Percentiles rank a stretch among this genome's conserved stretches.
Evolutionary conservation across 768 basidiomycete genomes (phyloP).

Genomic region (Mycena belliarum): DNA sequence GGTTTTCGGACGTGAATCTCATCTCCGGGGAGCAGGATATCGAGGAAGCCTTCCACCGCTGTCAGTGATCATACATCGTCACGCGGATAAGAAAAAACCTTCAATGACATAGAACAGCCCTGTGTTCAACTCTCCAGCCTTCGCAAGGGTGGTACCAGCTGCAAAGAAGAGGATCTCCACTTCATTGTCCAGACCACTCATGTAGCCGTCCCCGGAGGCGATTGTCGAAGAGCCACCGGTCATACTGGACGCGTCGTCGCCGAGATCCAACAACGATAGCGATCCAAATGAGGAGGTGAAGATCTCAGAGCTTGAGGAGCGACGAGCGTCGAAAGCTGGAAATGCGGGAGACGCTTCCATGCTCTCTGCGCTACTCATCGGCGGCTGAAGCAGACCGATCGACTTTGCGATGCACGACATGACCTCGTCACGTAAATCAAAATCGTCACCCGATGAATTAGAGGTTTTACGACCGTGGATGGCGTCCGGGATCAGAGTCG

Average conservation of each 20-base stretch:
- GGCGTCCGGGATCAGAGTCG: slow-evolving; percentile 30
- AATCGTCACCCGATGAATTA: slow-evolving; percentile 60
- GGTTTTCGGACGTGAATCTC: slow-evolving; percentile 26
- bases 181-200: slow-evolving; percentile 91
- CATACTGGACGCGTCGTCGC: slow-evolving; percentile 68
- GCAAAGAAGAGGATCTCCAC: slow-evolving; percentile 95
- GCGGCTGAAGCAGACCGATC: slow-evolving; percentile 90
- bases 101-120: slow-evolving; percentile 42
- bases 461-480: slow-evolving; percentile 26
- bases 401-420: slow-evolving; percentile 98
- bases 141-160: slow-evolving; percentile 82
- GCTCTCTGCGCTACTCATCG: slow-evolving; percentile 68
- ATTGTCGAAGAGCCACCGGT: slow-evolving; percentile 58
- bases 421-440: slow-evolving; percentile 94
- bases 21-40: slow-evolving; percentile 76
- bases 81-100: slow-evolving; percentile 48
- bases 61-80: slow-evolving; percentile 56
- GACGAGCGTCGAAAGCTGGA: slow-evolving; percentile 42
- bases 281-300: slow-evolving; percentile 74
- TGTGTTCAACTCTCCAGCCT: slow-evolving; percentile 86
- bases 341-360: slow-evolving; percentile 67
- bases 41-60: slow-evolving; percentile 78
- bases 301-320: slow-evolving; percentile 34
- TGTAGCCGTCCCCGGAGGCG: slow-evolving; percentile 52
- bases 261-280: slow-evolving; percentile 68